A percentile compares a stretch with the other conserved stretches of the same genome.
Conservation (phyloP, 495 filamentous ascomycete genomes). For the Bacidia rubella region DNA sequence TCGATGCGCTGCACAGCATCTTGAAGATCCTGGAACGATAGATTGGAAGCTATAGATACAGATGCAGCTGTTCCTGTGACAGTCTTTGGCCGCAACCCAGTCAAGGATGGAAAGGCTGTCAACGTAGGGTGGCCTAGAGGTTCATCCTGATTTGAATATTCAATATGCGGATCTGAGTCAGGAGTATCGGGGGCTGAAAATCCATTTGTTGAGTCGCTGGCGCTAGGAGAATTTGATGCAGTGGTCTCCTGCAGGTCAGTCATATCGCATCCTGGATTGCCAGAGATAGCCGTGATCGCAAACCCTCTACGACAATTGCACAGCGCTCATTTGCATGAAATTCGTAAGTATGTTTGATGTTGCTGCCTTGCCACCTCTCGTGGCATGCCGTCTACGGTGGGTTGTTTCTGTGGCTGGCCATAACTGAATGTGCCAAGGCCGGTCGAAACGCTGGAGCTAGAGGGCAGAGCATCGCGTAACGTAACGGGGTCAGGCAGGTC, state of each 20-base stretch:
- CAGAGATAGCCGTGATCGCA: neutral
- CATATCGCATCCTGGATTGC: neutral
- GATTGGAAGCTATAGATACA: constrained; percentile 8
- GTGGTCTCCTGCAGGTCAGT: neutral
- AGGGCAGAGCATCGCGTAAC: neutral
- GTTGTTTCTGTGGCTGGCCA: neutral
- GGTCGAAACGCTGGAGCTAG: neutral
- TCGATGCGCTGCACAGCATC: constrained; percentile 27
- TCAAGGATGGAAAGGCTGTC: constrained; percentile 9
- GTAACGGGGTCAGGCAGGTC: neutral
- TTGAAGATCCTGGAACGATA: constrained; percentile 31
- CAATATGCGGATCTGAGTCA: neutral
- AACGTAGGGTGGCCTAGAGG: neutral
- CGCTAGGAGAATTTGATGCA: neutral
- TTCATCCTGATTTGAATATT: neutral
- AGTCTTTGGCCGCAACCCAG: neutral
- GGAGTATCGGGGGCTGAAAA: neutral
- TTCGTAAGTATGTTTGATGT: no score
- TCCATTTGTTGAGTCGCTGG: neutral
- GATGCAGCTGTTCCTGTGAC: constrained; percentile 6
- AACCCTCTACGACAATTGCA: neutral
- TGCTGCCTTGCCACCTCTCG: no score
- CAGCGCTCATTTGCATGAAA: neutral
- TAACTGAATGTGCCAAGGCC: neutral
- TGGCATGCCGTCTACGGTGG: neutral